Evolutionary conservation across 306 rosid species (phyloP).

Genomic region (Hippophae rhamnoides): DNA sequence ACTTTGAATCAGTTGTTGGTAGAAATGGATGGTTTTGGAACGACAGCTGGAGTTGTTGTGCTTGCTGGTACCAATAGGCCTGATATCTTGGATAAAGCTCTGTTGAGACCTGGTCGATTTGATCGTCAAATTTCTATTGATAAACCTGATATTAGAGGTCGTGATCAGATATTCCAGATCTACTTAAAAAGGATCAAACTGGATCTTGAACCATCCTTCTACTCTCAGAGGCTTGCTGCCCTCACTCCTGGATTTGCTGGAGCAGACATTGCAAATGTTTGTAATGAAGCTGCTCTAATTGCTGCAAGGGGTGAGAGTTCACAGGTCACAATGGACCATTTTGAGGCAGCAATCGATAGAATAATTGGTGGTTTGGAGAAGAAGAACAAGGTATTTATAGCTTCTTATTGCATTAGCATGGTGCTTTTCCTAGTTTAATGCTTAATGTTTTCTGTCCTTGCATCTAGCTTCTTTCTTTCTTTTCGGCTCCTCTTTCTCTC

Average conservation of each 20-base stretch:
- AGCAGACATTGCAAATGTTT: constrained; percentile 98
- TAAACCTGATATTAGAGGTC: constrained; percentile 82
- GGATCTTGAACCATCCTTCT: constrained; percentile 72
- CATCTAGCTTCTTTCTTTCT: no score
- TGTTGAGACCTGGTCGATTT: constrained; percentile 89
- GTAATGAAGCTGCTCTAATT: constrained; percentile 93
- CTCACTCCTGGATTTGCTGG: constrained; percentile 99
- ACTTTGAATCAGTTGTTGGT: constrained; percentile 92
- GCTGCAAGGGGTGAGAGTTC: constrained; percentile 71
- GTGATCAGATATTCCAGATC: constrained; percentile 80
- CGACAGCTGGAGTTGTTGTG: constrained; percentile 91
- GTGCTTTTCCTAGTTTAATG: not conserved
- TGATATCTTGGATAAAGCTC: constrained; percentile 90
- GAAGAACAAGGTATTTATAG: constrained; percentile 66
- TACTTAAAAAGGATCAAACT: constrained; percentile 81
- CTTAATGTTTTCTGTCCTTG: no score
- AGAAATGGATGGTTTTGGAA: constrained; percentile 97
- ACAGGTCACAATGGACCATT: constrained; percentile 63
- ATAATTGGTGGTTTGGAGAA: constrained; percentile 96
- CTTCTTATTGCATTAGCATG: not conserved
- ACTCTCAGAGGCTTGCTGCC: constrained; percentile 89
- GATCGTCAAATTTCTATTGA: constrained; percentile 80
- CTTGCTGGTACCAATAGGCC: constrained; percentile 98
- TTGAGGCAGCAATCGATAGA: constrained; percentile 87
- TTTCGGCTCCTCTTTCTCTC: no score